A percentile compares a stretch with the other conserved stretches of the same genome.
Evolutionary conservation across 2,329 filamentous ascomycete genomes (phyloP).

Genomic region (Trichoderma atroviride): DNA sequence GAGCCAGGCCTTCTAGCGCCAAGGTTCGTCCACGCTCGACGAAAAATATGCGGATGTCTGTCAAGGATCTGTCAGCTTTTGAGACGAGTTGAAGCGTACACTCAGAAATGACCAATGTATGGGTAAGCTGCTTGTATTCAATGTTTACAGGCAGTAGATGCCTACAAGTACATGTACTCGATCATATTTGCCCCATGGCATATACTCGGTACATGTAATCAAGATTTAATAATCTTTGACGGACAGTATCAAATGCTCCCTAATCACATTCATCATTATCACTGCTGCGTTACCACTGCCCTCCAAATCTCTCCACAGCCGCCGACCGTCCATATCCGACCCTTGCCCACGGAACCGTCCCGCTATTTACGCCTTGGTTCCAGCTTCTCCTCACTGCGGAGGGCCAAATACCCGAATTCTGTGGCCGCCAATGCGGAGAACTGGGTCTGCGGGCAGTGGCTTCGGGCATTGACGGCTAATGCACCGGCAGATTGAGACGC

Average conservation of each 20-base stretch:
- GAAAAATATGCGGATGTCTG: slow-evolving; percentile 10
- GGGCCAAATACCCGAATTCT: slow-evolving; percentile 3
- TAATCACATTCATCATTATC: neutral
- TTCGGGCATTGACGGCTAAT: slow-evolving; percentile 27
- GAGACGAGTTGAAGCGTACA: neutral
- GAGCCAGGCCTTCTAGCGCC: neutral
- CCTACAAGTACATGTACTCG: neutral
- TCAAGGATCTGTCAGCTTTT: neutral
- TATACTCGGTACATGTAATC: neutral
- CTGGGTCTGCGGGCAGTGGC: slow-evolving; percentile 13
- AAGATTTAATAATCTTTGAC: neutral
- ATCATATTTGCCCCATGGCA: neutral
- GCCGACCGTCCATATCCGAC: slow-evolving; percentile 21
- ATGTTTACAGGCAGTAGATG: neutral
- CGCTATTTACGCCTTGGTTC: slow-evolving; percentile 8
- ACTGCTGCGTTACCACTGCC: neutral
- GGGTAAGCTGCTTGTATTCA: neutral
- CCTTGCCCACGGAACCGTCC: slow-evolving; percentile 21
- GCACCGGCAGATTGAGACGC: slow-evolving; percentile 19
- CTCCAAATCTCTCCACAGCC: neutral
- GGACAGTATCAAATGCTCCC: neutral
- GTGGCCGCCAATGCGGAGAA: slow-evolving; percentile 16
- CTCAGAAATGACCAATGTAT: slow-evolving; percentile 8
- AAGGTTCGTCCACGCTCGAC: neutral
- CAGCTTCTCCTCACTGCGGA: slow-evolving; percentile 17